Percentiles rank a stretch among this genome's conserved stretches.
Evolutionary conservation across 2,329 filamentous ascomycete species (phyloP).

Genomic region (Elsinoe ampelina): DNA sequence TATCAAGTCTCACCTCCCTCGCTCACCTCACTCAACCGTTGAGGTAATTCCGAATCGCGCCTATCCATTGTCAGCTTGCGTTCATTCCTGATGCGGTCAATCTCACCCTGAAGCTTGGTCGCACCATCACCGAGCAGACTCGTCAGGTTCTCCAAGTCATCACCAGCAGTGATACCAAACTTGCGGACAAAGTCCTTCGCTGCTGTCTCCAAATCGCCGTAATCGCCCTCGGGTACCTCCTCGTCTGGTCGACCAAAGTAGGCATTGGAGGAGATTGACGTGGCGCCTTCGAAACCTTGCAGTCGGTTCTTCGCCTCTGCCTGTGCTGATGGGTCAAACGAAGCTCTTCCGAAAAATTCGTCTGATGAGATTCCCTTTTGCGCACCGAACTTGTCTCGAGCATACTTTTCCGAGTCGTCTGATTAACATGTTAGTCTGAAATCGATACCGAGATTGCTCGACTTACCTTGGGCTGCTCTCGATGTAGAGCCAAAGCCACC

Average conservation of each 20-base stretch:
- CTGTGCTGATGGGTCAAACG: constrained; percentile 70
- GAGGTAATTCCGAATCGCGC: constrained; percentile 17
- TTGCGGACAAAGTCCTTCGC: constrained; percentile 94
- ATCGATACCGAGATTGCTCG: not conserved
- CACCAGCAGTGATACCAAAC: constrained; percentile 90
- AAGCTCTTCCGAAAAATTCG: constrained; percentile 91
- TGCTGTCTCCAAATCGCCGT: constrained; percentile 83
- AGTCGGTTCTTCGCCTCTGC: constrained; percentile 79
- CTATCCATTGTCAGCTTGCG: not conserved
- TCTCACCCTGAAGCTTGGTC: constrained; percentile 62
- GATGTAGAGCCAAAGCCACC: constrained; percentile 62
- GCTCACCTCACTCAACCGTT: constrained; percentile 12
- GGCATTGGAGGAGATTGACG: constrained; percentile 86
- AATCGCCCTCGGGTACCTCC: constrained; percentile 55
- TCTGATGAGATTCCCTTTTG: constrained; percentile 98
- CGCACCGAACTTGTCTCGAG: constrained; percentile 75
- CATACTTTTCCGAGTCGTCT: constrained; percentile 72
- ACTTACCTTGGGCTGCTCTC: constrained; percentile 40
- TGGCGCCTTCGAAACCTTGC: constrained; percentile 86
- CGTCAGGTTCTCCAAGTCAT: constrained; percentile 87
- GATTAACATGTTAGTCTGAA: constrained; percentile 6
- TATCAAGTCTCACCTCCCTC: not conserved
- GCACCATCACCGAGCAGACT: constrained; percentile 79
- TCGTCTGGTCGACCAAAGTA: constrained; percentile 89
- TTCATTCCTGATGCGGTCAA: not conserved